Evolutionary conservation across 2,329 filamentous ascomycete genomes (phyloP), one percentile per base, ranked within the genome.

Genomic region (Apiospora saccharicola): DNA sequence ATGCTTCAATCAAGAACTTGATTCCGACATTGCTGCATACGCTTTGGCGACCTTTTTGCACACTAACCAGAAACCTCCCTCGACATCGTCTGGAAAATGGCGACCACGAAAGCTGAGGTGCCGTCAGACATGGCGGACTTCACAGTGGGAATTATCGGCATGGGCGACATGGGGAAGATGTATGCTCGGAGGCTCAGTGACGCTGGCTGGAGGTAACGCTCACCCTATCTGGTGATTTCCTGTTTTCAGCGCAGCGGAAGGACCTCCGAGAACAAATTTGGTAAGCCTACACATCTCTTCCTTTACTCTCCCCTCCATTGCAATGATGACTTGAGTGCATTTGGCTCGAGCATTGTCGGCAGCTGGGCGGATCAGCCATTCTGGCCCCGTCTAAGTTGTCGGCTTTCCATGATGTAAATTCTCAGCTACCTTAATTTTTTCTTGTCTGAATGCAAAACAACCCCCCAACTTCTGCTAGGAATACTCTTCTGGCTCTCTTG

Each of bases 251-350:
- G 44, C 68, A 57, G 67, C 74, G 75, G 46, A 72, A 47, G 72
- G 76, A 75, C 75, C 76, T 78, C 73, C 68, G 67, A 41, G 57
- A 74, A 24, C 67, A 26, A 72, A 76, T 74, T 78, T 82, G 81
- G 84, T 86, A 83, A 83, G 85, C 80, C 57, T 13, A 68, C 71
- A 37, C 37, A 70, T 64, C 74, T 68, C 51, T 72, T 74, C 71
- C 44, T 72, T 68, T 71, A 46, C 26, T 30, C 69, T 26, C 41
- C 70, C 70, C 71, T 19, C 47, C 83, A 75, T 79, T 82, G 82
- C 82, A 82, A 95, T 97, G 96, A 98, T 98, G 96, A 98, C 96
- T 94, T 96, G 96, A 98, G 96, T 95, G 96, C 96, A 98, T 98
- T 98, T 98, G 96, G 96, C 96, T 98, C 94, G 96, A 98, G 96